Base-by-base conservation (phyloP, 2,329 filamentous ascomycete genomes). In the Septoria linicola region DNA sequence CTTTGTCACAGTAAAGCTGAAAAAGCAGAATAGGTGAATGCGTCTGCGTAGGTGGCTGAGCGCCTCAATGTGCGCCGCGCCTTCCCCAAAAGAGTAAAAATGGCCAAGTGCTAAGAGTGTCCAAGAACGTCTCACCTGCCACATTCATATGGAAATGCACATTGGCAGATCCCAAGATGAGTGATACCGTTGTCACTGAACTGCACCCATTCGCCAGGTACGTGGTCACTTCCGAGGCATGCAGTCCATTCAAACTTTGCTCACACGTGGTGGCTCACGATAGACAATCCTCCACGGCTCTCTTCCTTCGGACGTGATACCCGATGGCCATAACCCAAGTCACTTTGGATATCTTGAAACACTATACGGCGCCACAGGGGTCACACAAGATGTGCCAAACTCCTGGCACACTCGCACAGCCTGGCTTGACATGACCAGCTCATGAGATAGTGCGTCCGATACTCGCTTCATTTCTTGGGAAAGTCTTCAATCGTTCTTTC, bases 41-140 rank as follows among this genome's bases (percentile, higher is more conserved):
- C 36, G 53, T 44, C 20, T 42, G 39, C 46, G 47, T 71, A 55
- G 2, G 69, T 72, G 2, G 67, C 63, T 0, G 61, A 59, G 69
- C 68, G 71, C 53, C 70, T 71, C 54, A 36, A 14, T 39, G 32
- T 37, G 32, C 35, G 25, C 25, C 23, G 43, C 43, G 34, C 43
- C 43, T 46, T 46, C 13, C 55, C 60, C 1, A 57, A 73, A 17
- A 66, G 31, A 25, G 44, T 32, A 23, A 32, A 25, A 37, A 37
- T 14, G 17, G 50, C 50, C 44, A 49, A 49, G 50, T 52, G 50
- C 50, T 43, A 49, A 53, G 39, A 48, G 43, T 39, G 34, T 42
- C 43, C 49, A 52, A 52, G 49, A 48, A 21, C 31, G 17, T 20
- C 42, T 46, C 32, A 37, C 32, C 20, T 37, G 20, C 17, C 35